Percentiles rank a stretch among this genome's conserved stretches.
phyloP scores from a whole-genome alignment of 805 yeast genomes.

The Peterozyma xylosa region DNA sequence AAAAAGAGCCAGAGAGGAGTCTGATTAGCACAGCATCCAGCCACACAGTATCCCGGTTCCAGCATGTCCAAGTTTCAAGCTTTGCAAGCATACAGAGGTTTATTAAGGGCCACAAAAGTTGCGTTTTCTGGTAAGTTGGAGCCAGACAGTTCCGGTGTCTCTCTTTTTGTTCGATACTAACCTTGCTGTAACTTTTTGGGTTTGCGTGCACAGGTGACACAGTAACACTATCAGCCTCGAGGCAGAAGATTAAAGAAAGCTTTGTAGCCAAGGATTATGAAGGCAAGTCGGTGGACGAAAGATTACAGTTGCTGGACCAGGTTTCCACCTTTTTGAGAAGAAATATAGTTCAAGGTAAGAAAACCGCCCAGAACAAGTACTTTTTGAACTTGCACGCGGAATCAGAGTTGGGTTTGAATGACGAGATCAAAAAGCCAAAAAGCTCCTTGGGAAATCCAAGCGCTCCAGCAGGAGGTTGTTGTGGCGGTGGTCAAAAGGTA shows the following conservation, averaged over 20 bases:
- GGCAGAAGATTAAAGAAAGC: conserved; percentile 50
- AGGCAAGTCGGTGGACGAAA: conserved; percentile 39
- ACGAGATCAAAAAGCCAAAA: conserved; percentile 52
- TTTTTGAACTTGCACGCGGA: conserved; percentile 66
- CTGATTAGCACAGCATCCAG: too few species aligned
- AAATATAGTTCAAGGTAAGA: conserved; percentile 84
- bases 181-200: too few species aligned
- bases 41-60: neutral
- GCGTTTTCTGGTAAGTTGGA: conserved; percentile 39
- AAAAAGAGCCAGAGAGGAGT: too few species aligned
- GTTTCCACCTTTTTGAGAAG: conserved; percentile 61
- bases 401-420: conserved; percentile 90
- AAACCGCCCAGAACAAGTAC: conserved; percentile 32
- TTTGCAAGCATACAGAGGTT: conserved; percentile 49
- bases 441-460: conserved; percentile 15
- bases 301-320: conserved; percentile 53
- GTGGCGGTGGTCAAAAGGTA: conserved; percentile 39
- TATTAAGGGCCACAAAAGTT: conserved; percentile 55
- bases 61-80: conserved; percentile 4
- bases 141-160: too few species aligned
- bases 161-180: neutral
- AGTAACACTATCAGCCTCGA: conserved; percentile 47
- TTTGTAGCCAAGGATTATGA: conserved; percentile 29
- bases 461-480: conserved; percentile 43
- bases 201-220: conserved; percentile 25